Evolutionary conservation across 2,329 filamentous ascomycete genomes (phyloP), one percentile per base, ranked within the genome.

Genomic region (Fusarium stilboides): DNA sequence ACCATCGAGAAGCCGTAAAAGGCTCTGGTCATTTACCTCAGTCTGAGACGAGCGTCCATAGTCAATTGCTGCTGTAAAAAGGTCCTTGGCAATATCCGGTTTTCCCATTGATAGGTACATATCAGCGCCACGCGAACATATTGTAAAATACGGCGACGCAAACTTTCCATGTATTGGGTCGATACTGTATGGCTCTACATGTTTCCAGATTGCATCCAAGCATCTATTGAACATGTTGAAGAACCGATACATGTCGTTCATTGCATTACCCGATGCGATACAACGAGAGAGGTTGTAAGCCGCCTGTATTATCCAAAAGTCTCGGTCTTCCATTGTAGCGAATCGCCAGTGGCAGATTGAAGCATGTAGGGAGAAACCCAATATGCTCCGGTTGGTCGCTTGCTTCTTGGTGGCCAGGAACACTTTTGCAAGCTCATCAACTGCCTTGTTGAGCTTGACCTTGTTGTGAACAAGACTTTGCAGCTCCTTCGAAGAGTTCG

Each of bases 271-370:
- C 4, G 39, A 45, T 14, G 24, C 9, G 4, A 58, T 45, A 2
- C 53, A 15, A 6, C 20, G 44, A 0, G 40, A 34, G 1, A 58
- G 24, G 6, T 17, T 36, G 10, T 37, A 45, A 3, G 56, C 31
- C 15, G 56, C 56, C 10, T 53, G 37, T 14, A 58, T 53, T 3
- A 53, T 40, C 56, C 47, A 58, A 1, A 15, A 10, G 3, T 43
- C 33, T 8, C 15, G n/a, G 1, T 40, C 33, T 15, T 39, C 15
- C 31, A 59, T 46, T 5, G 31, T 54, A 5, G 40, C 24, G n/a
- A 59, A n/a, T 9, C 49, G 51, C 49, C 56, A 59, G n/a, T 46
- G 56, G 8, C 56, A 59, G 1, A 59, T 26, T 1, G 56, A 45
- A 9, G 19, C 8, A 22, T 59, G 56, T 0, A 59, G 13, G 0